phyloP scores from a whole-genome alignment of 495 filamentous ascomycete species.

The Recurvomyces mirabilis region DNA sequence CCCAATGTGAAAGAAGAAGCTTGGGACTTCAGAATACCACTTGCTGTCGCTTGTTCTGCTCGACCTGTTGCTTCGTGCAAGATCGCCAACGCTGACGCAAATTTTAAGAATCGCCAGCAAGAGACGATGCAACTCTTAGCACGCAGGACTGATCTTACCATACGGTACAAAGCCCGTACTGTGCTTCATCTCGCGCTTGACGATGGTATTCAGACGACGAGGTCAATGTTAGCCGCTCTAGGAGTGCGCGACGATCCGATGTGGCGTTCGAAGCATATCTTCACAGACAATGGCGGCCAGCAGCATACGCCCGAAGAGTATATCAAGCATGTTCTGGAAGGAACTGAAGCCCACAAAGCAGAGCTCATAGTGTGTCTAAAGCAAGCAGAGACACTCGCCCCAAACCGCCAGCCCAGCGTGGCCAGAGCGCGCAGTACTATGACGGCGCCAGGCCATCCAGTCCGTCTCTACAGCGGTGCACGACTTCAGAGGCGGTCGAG shows the following conservation, averaged over 20 bases:
- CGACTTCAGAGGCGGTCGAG: too few species aligned
- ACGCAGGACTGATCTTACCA: not conserved
- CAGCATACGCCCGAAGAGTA: not conserved
- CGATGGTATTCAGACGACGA: not conserved
- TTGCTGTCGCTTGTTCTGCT: not conserved
- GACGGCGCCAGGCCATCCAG: too few species aligned
- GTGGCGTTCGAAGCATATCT: not conserved
- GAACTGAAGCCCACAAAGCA: too few species aligned
- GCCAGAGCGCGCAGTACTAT: too few species aligned
- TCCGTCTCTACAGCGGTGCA: too few species aligned
- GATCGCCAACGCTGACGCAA: not conserved
- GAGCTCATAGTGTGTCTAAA: too few species aligned
- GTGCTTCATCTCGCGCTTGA: not conserved
- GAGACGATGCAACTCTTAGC: slow-evolving; percentile 1
- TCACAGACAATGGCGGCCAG: not conserved
- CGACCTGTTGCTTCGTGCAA: not conserved
- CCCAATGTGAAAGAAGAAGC: not conserved
- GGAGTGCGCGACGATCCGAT: not conserved
- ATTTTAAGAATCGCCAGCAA: not conserved
- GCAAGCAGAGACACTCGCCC: too few species aligned
- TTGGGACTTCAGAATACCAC: not conserved
- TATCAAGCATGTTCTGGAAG: not conserved
- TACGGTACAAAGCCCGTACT: not conserved
- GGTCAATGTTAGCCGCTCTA: not conserved
- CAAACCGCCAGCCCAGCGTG: too few species aligned